phyloP scores from a whole-genome alignment of 805 yeast species.

The Komagataella mondaviorum region DNA sequence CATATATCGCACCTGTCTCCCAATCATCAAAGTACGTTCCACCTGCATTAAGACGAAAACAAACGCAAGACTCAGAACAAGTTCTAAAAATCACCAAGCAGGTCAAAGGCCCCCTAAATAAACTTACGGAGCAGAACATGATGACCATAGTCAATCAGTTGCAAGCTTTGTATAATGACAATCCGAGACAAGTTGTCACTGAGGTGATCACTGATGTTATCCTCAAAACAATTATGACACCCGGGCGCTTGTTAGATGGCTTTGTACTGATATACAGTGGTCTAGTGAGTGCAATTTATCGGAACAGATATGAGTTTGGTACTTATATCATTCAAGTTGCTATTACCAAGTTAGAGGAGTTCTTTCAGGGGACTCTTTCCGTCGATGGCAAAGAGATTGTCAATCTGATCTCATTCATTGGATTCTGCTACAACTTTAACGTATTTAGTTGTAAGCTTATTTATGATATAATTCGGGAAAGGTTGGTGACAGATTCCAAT shows the following conservation, averaged over 20 bases:
- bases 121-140: slow-evolving; percentile 79
- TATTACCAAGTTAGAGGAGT: slow-evolving; percentile 53
- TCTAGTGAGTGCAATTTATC: slow-evolving; percentile 59
- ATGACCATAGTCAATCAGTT: slow-evolving; percentile 57
- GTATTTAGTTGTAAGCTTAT: slow-evolving; percentile 60
- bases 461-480: slow-evolving; percentile 55
- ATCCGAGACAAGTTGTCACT: slow-evolving; percentile 74
- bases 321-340: slow-evolving; percentile 71
- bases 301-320: slow-evolving; percentile 83
- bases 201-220: slow-evolving; percentile 52
- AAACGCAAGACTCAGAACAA: slow-evolving; percentile 19
- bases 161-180: slow-evolving; percentile 41
- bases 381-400: slow-evolving; percentile 18
- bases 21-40: slow-evolving; percentile 52
- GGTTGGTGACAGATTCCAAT: slow-evolving; percentile 25
- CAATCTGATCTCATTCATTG: slow-evolving; percentile 61
- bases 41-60: slow-evolving; percentile 64
- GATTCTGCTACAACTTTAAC: slow-evolving; percentile 68
- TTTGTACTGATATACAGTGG: slow-evolving; percentile 74
- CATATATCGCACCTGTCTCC: slow-evolving; percentile 52
- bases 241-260: slow-evolving; percentile 60
- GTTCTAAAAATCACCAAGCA: slow-evolving; percentile 42
- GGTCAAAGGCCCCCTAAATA: slow-evolving; percentile 76
- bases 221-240: slow-evolving; percentile 47
- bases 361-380: slow-evolving; percentile 14